phyloP scores from a whole-genome alignment of 169 alveolate species.

The Plasmodium gonderi region DNA sequence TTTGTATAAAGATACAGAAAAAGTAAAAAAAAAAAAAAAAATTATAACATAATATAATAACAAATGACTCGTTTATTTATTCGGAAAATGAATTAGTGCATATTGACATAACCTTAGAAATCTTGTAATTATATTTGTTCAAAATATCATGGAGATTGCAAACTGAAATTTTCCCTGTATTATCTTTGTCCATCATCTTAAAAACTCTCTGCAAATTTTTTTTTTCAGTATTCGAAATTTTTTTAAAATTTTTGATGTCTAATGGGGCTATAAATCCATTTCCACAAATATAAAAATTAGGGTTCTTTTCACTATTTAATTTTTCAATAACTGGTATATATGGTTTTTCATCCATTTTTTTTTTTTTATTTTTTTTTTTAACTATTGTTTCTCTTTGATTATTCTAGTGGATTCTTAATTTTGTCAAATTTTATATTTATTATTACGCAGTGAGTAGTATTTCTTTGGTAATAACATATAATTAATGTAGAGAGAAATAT shows the following conservation, averaged over 20 bases:
- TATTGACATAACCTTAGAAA: conserved; percentile 52
- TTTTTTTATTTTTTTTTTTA: conserved; percentile 1
- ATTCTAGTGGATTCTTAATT: background rate
- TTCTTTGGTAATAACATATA: background rate
- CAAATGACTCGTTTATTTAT: background rate
- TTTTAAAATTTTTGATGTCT: conserved; percentile 67
- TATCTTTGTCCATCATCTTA: conserved; percentile 72
- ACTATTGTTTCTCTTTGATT: background rate
- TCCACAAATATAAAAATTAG: conserved; percentile 69
- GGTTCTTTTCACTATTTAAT: conserved; percentile 69
- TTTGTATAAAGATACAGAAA: background rate
- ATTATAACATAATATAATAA: too few species aligned
- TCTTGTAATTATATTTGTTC: conserved; percentile 58
- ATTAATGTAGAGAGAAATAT: background rate
- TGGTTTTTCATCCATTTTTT: conserved; percentile 68
- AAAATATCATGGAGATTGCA: conserved; percentile 64
- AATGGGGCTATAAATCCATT: conserved; percentile 73
- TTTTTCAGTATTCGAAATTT: conserved; percentile 62
- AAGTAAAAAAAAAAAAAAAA: background rate
- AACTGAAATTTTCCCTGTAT: conserved; percentile 69
- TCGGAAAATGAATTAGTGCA: background rate
- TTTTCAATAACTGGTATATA: conserved; percentile 67
- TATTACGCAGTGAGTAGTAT: background rate
- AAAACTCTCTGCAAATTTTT: conserved; percentile 65
- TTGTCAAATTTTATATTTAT: background rate